Percentiles rank a stretch among this genome's conserved stretches.
phyloP scores from a whole-genome alignment of 208 protist species.

The Trypanosoma melophagium region DNA sequence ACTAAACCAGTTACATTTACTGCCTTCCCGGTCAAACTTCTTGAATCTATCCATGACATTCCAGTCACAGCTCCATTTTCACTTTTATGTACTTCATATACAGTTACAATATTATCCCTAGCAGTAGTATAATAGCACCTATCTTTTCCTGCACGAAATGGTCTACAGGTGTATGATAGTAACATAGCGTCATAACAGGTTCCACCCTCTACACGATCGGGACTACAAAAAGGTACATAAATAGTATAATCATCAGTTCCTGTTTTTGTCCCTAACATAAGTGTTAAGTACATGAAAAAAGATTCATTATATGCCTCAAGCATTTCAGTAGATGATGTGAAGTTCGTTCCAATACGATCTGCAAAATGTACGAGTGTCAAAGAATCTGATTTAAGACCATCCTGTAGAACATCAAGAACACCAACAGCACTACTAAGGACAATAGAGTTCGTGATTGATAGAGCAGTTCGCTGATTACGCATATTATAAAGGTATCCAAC shows the following conservation, averaged over 20 bases:
- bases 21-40: not conserved
- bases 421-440: conserved; percentile 50
- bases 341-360: not conserved
- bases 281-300: conserved; percentile 36
- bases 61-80: not conserved
- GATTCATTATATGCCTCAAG: conserved; percentile 24
- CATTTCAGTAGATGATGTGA: conserved; percentile 14
- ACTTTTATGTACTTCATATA: not conserved
- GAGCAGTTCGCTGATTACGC: conserved; percentile 18
- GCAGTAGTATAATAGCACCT: not conserved
- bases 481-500: conserved; percentile 41
- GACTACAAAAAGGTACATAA: conserved; percentile 40
- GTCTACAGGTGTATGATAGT: not conserved
- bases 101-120: not conserved
- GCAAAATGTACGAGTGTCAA: conserved; percentile 30
- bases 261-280: conserved; percentile 28
- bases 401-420: conserved; percentile 29
- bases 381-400: conserved; percentile 18
- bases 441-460: conserved; percentile 33
- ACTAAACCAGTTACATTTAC: not conserved
- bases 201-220: conserved; percentile 5
- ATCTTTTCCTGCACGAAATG: not conserved
- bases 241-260: conserved; percentile 27
- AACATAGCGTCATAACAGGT: conserved; percentile 14
- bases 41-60: not conserved